A percentile compares a stretch with the other conserved stretches of the same genome.
Conservation (phyloP, 2,329 filamentous ascomycete species). For the Rosellinia necatrix region DNA sequence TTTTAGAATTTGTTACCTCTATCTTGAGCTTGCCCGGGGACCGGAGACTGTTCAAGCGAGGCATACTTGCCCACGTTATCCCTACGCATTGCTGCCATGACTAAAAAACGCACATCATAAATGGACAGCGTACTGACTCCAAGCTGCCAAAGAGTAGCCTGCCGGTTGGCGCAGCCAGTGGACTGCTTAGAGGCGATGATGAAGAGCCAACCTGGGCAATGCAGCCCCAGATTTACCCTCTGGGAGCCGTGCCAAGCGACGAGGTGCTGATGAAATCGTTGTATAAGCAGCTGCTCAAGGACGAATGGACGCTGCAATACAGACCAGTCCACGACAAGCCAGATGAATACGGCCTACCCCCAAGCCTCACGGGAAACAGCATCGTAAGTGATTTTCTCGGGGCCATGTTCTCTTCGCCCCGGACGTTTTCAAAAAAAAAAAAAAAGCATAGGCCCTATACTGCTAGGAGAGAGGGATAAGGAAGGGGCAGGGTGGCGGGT, state of each 20-base stretch:
- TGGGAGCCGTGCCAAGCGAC: neutral
- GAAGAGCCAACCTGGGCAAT: conserved; percentile 2
- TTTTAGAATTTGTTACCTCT: neutral
- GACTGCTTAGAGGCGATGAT: neutral
- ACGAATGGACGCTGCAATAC: neutral
- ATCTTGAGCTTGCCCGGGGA: neutral
- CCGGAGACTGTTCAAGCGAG: neutral
- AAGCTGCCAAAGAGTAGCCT: neutral
- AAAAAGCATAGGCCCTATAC: too few relatives aligned
- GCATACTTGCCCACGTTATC: neutral
- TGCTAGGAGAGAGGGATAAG: too few relatives aligned
- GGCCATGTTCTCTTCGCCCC: neutral
- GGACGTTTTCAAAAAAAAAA: neutral
- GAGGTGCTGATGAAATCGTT: conserved; percentile 13
- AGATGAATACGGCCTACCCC: neutral
- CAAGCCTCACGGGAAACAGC: neutral
- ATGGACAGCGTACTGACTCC: neutral
- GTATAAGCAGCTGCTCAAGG: neutral
- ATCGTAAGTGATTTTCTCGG: conserved; percentile 1
- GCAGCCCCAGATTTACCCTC: neutral
- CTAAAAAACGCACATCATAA: neutral
- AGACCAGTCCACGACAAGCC: neutral
- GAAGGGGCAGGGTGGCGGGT: too few relatives aligned
- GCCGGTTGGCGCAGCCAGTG: neutral
- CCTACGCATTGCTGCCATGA: neutral